phyloP scores from a whole-genome alignment of 2,329 filamentous ascomycete species.

The Blumeria hordei region DNA sequence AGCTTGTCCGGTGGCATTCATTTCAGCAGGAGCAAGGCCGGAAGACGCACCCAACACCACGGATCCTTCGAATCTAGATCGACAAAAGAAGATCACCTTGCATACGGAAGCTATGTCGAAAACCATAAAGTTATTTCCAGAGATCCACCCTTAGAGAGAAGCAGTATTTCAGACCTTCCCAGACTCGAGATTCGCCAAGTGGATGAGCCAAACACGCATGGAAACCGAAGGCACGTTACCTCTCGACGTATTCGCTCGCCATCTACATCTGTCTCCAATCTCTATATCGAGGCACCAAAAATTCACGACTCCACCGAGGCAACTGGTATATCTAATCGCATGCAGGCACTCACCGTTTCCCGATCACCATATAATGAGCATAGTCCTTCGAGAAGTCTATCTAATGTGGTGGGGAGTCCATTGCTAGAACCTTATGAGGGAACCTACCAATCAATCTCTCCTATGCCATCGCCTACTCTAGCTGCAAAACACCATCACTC shows the following conservation, averaged over 20 bases:
- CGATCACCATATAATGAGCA: too few species aligned
- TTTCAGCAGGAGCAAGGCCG: conserved; percentile 7
- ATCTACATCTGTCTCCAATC: neutral
- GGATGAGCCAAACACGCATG: conserved; percentile 2
- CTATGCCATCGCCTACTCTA: conserved; percentile 67
- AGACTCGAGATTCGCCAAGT: conserved; percentile 4
- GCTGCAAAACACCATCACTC: conserved; percentile 25
- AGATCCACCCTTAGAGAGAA: conserved; percentile 5
- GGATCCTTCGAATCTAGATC: neutral
- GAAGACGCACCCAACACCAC: conserved; percentile 5
- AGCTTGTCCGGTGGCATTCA: conserved; percentile 9
- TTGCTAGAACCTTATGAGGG: conserved; percentile 80
- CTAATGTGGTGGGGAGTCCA: conserved; percentile 50
- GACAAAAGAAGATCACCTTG: conserved; percentile 16
- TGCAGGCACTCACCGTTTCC: conserved; percentile 8
- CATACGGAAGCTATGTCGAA: conserved; percentile 14
- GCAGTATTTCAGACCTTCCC: conserved; percentile 3
- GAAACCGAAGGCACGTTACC: conserved; percentile 5
- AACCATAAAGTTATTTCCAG: conserved; percentile 5
- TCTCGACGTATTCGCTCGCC: neutral
- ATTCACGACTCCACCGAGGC: conserved; percentile 8
- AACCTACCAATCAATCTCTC: conserved; percentile 82
- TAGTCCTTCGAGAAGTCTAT: conserved; percentile 14
- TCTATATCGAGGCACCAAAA: too few species aligned
- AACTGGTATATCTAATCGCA: conserved; percentile 9